Evolutionary conservation across 441 rosid genomes (phyloP).

Genomic region (Gossypium trilobum): DNA sequence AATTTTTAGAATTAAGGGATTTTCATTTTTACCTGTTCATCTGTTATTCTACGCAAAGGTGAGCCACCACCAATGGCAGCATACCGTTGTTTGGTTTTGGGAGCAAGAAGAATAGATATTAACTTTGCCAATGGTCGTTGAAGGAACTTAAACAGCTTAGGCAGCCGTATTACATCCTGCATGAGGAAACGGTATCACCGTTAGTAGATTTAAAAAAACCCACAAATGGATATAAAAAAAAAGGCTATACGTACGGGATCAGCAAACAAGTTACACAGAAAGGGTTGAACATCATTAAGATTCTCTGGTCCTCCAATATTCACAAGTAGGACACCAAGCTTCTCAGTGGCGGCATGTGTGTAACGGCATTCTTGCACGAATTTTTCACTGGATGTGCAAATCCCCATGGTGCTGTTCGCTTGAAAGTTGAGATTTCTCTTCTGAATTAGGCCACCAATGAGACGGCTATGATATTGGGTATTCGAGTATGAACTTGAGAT

Average conservation of each 20-base stretch:
- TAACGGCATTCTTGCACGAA: slow-evolving; percentile 25
- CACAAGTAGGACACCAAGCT: slow-evolving; percentile 71
- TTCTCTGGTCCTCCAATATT: slow-evolving; percentile 98
- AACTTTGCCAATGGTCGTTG: slow-evolving; percentile 68
- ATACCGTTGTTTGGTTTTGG: slow-evolving; percentile 86
- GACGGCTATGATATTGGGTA: not conserved
- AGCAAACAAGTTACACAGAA: slow-evolving; percentile 81
- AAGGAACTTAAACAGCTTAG: slow-evolving; percentile 69
- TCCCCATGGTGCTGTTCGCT: slow-evolving; percentile 35
- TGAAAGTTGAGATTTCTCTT: slow-evolving; percentile 33
- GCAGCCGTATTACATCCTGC: slow-evolving; percentile 84
- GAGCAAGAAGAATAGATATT: slow-evolving; percentile 75
- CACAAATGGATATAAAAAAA: not conserved
- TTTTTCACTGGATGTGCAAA: slow-evolving; percentile 28
- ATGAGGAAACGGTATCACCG: not conserved
- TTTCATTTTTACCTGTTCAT: slow-evolving; percentile 51
- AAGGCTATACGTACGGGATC: slow-evolving; percentile 56
- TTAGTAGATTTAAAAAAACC: not conserved
- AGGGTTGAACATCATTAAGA: slow-evolving; percentile 80
- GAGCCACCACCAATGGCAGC: slow-evolving; percentile 97
- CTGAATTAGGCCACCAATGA: slow-evolving; percentile 9
- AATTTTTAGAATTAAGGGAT: not conserved
- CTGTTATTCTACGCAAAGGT: slow-evolving; percentile 76
- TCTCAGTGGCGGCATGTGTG: slow-evolving; percentile 41
- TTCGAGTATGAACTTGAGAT: not conserved